phyloP scores from a whole-genome alignment of 2,329 filamentous ascomycete species.

The Epichloe bromicola region DNA sequence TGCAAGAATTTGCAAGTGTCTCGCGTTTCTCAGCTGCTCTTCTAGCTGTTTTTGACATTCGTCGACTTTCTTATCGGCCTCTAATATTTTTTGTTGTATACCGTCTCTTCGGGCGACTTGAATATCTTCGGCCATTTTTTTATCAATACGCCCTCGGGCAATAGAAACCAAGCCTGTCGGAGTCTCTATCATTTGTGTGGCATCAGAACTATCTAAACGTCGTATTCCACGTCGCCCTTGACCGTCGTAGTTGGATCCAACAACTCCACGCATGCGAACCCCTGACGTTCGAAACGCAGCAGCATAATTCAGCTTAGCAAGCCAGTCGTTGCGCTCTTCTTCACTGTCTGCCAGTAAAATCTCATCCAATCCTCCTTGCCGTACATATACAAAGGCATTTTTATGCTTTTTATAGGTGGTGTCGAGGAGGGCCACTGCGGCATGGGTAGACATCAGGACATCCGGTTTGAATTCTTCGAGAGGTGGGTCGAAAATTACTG shows the following conservation, averaged over 20 bases:
- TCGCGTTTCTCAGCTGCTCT: conserved; percentile 70
- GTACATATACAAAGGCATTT: conserved; percentile 82
- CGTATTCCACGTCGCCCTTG: conserved; percentile 61
- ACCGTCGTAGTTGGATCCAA: conserved; percentile 74
- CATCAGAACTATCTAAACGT: conserved; percentile 53
- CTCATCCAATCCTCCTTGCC: conserved; percentile 78
- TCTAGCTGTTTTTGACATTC: conserved; percentile 67
- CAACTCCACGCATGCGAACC: conserved; percentile 76
- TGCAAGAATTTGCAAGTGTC: conserved; percentile 77
- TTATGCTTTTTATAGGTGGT: conserved; percentile 88
- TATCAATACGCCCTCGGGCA: conserved; percentile 60
- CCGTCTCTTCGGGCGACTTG: conserved; percentile 68
- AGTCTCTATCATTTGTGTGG: conserved; percentile 49
- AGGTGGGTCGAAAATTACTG: conserved; percentile 82
- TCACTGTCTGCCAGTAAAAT: conserved; percentile 84
- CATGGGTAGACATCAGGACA: conserved; percentile 82
- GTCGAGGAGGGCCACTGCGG: conserved; percentile 80
- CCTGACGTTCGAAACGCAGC: conserved; percentile 87
- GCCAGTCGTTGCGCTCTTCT: conserved; percentile 88
- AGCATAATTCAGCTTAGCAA: conserved; percentile 91
- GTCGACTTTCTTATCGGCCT: conserved; percentile 68
- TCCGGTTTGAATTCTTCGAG: conserved; percentile 89
- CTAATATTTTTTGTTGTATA: conserved; percentile 70
- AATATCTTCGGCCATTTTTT: conserved; percentile 76
- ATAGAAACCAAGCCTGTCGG: conserved; percentile 62